phyloP scores from a whole-genome alignment of 495 filamentous ascomycete genomes.

The Aspergillus leporis region DNA sequence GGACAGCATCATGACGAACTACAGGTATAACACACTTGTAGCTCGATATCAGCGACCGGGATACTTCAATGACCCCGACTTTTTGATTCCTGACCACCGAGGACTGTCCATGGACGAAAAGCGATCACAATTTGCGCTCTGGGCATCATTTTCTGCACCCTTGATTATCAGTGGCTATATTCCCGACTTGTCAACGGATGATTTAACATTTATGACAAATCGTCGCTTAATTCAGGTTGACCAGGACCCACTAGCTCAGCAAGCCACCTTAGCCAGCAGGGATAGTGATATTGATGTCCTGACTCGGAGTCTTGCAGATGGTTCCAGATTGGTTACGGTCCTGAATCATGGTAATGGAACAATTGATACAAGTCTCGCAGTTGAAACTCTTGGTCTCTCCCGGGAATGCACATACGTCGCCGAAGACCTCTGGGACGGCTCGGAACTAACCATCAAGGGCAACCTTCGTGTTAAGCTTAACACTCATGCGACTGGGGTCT shows the following conservation, averaged over 20 bases:
- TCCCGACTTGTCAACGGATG: slow-evolving; percentile 32
- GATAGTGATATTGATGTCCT: slow-evolving; percentile 34
- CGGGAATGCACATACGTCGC: slow-evolving; percentile 21
- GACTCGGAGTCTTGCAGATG: slow-evolving; percentile 30
- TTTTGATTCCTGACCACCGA: slow-evolving; percentile 42
- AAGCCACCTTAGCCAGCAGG: slow-evolving; percentile 41
- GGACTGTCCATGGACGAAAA: slow-evolving; percentile 38
- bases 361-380: slow-evolving; percentile 17
- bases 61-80: slow-evolving; percentile 48
- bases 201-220: slow-evolving; percentile 35
- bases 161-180: slow-evolving; percentile 45
- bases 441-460: slow-evolving; percentile 8
- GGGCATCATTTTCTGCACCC: slow-evolving; percentile 40
- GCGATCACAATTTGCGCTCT: slow-evolving; percentile 42
- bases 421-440: slow-evolving; percentile 26
- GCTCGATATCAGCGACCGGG: slow-evolving; percentile 44
- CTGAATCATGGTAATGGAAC: slow-evolving; percentile 30
- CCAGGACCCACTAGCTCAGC: slow-evolving; percentile 41
- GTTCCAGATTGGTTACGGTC: slow-evolving; percentile 34
- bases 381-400: slow-evolving; percentile 26
- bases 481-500: slow-evolving; percentile 31
- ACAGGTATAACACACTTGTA: slow-evolving; percentile 35
- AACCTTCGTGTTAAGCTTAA: slow-evolving; percentile 23
- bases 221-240: slow-evolving; percentile 39
- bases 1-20: slow-evolving; percentile 46